Conservation (phyloP, 306 rosid genomes). For the Crotalaria pallida region DNA sequence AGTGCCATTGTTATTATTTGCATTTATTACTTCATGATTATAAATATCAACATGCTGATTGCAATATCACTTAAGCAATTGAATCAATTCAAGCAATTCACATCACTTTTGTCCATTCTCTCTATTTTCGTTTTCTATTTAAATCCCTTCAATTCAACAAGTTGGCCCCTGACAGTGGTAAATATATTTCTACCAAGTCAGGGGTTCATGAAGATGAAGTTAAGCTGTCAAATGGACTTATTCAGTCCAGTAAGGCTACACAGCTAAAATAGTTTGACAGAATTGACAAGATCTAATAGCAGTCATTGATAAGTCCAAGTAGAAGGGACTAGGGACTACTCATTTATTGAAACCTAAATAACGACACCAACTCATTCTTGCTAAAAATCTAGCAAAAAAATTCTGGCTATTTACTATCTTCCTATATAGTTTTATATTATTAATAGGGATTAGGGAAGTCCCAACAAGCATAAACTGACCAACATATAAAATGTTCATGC, state of each 20-base stretch:
- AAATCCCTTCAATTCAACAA: no score
- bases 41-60: no score
- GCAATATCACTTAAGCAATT: no score
- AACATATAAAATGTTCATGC: no score
- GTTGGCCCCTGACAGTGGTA: not conserved
- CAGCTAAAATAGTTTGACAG: not conserved
- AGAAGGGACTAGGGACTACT: not conserved
- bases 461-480: not conserved
- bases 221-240: slow-evolving; percentile 9
- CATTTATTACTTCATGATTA: no score
- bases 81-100: no score
- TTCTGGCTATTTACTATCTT: not conserved
- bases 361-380: not conserved
- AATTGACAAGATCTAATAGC: not conserved
- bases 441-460: not conserved
- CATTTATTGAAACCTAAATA: not conserved
- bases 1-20: no score
- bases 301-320: not conserved
- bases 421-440: not conserved
- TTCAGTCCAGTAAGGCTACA: not conserved
- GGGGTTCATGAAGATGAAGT: not conserved
- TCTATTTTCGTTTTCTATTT: no score
- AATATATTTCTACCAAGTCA: not conserved
- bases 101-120: no score
- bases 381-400: no score